Conservation (phyloP, 1,284 basidiomycete genomes). For the Exobasidium rhododendri region DNA sequence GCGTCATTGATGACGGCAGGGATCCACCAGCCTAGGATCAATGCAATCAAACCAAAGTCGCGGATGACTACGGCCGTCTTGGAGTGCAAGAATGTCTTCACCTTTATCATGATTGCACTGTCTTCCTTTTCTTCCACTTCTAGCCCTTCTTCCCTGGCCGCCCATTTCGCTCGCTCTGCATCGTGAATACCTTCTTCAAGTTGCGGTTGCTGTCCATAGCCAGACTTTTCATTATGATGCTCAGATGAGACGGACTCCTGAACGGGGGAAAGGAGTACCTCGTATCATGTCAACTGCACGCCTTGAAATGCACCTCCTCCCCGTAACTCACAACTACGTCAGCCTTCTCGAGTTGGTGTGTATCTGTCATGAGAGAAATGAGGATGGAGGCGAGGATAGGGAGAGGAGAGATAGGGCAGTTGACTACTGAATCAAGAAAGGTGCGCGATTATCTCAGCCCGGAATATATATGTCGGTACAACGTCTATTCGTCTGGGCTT, state of each 20-base stretch:
- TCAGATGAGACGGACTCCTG: neutral
- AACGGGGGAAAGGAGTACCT: no score
- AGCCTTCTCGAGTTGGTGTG: neutral
- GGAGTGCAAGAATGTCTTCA: conserved; percentile 16
- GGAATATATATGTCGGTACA: no score
- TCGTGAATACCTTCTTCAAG: neutral
- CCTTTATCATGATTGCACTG: neutral
- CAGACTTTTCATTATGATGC: conserved; percentile 1
- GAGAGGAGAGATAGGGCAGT: neutral
- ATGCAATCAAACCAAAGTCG: conserved; percentile 23
- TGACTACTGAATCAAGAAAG: neutral
- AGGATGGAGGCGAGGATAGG: neutral
- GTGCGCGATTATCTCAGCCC: no score
- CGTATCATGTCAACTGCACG: no score
- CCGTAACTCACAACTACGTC: neutral
- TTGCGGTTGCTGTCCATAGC: neutral
- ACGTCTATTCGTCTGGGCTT: no score
- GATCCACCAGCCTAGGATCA: conserved; percentile 24
- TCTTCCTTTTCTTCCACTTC: conserved; percentile 8
- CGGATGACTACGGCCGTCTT: conserved; percentile 15
- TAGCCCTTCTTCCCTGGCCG: conserved; percentile 4
- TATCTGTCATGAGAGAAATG: neutral
- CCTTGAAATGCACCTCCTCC: no score
- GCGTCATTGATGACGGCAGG: conserved; percentile 18
- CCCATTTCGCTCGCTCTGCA: conserved; percentile 6